Base-by-base conservation (phyloP, 345 rosid genomes). In the Cochlearia excelsa region DNA sequence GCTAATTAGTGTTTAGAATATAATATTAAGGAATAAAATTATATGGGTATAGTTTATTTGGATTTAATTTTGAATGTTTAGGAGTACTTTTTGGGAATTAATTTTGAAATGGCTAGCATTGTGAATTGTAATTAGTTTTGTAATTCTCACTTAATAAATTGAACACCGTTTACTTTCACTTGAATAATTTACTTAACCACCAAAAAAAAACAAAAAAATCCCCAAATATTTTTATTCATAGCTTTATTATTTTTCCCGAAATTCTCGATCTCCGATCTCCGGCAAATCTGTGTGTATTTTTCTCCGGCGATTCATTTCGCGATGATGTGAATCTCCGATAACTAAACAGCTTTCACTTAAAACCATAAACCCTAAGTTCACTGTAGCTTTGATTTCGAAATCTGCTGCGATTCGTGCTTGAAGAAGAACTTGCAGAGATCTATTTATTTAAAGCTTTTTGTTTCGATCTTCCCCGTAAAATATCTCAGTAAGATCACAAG, bases 351-450 rank as follows among this genome's bases (percentile, higher is more conserved):
- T 49, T 27, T 41, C 44, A 39, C 51, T 30, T 23, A 46, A 44
- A 46, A 44, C 57, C 57, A 23, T 57, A 69, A 69, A 69, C 68
- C 68, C 74, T 62, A 34, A 65, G 5, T 1, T 46, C n/a, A 54
- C 68, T 62, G 74, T 54, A 61, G 45, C 50, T 26, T 7, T 30
- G 4, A 31, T 9, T 29, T 5, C 34, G 9, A 33, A 56, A 41
- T 48, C 51, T 2, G 31, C 33, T 6, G 8, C 42, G 57, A 40
- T 68, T 68, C 8, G 7, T 42, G 23, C 30, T 45, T 46, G 44
- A 46, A 54, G 78, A 63, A 56, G 68, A 62, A 76, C 80, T 77
- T 82, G 77, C 74, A 77, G 65, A 80, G 84, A 84, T 86, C 96
- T 80, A 74, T 37, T 74, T 16, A 16, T 66, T 70, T 1, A 46